phyloP scores from a whole-genome alignment of 257 asterid species.

The Nicotiana sylvestris region DNA sequence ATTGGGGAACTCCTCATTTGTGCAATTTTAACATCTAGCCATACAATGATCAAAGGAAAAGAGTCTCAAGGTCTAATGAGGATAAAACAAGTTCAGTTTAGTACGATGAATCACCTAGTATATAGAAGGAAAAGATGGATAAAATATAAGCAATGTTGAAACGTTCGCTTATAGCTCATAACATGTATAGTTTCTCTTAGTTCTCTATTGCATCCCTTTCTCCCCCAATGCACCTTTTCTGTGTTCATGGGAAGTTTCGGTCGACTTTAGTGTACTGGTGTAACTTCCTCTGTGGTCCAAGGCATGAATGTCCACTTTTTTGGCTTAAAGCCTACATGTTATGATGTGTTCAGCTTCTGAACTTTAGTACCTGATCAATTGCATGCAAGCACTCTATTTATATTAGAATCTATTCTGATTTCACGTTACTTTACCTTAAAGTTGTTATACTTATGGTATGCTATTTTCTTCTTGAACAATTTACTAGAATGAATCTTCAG shows the following conservation, averaged over 20 bases:
- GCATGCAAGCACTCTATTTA: not conserved
- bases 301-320: not conserved
- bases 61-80: not conserved
- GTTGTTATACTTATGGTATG: not conserved
- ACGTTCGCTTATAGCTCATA: not conserved
- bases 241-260: not conserved
- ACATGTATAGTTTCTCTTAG: not conserved
- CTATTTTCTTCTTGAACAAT: not conserved
- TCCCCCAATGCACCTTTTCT: not conserved
- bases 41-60: not conserved
- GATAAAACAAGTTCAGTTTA: slow-evolving; percentile 1
- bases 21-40: not conserved
- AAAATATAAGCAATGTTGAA: not conserved
- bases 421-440: not conserved
- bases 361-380: not conserved
- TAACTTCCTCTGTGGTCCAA: not conserved
- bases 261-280: not conserved
- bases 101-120: not conserved
- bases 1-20: not conserved
- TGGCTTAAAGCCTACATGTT: not conserved
- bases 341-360: not conserved
- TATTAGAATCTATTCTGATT: not conserved
- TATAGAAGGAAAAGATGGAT: slow-evolving; percentile 3
- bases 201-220: not conserved
- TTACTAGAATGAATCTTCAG: slow-evolving; percentile 32